Percentiles rank a stretch among this genome's conserved stretches.
Evolutionary conservation across 2,329 filamentous ascomycete species (phyloP).

Genomic region (Davidsoniella neocaledoniae): DNA sequence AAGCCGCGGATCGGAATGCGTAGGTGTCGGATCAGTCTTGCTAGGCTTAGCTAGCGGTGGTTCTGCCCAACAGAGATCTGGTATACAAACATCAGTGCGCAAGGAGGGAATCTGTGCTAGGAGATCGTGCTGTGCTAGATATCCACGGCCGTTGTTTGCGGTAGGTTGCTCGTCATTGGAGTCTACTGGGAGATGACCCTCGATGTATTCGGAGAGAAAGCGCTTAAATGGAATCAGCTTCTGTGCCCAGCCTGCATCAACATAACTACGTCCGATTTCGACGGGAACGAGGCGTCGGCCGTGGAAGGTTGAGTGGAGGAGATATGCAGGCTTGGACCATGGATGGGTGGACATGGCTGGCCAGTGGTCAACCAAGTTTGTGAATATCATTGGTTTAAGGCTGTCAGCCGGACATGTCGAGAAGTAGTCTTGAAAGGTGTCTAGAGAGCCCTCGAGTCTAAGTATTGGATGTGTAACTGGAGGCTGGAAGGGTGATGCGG

Average conservation of each 20-base stretch:
- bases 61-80: slow-evolving; percentile 67
- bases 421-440: slow-evolving; percentile 46
- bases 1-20: slow-evolving; percentile 43
- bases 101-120: slow-evolving; percentile 67
- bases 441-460: slow-evolving; percentile 33
- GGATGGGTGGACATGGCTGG: slow-evolving; percentile 50
- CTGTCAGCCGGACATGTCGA: slow-evolving; percentile 17
- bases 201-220: slow-evolving; percentile 50
- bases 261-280: slow-evolving; percentile 75
- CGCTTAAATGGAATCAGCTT: slow-evolving; percentile 56
- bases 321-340: slow-evolving; percentile 61
- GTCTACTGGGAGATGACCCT: neutral
- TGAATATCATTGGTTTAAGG: slow-evolving; percentile 51
- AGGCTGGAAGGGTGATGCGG: slow-evolving; percentile 22
- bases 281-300: slow-evolving; percentile 72
- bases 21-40: slow-evolving; percentile 21
- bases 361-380: slow-evolving; percentile 50
- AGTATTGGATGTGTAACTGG: slow-evolving; percentile 26
- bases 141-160: slow-evolving; percentile 35
- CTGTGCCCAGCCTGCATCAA: slow-evolving; percentile 72
- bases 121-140: slow-evolving; percentile 84
- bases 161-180: neutral
- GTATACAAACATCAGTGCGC: slow-evolving; percentile 57
- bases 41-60: slow-evolving; percentile 38
- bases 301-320: slow-evolving; percentile 54